Evolutionary conservation across 306 rosid genomes (phyloP).

Genomic region (Coriaria nepalensis): DNA sequence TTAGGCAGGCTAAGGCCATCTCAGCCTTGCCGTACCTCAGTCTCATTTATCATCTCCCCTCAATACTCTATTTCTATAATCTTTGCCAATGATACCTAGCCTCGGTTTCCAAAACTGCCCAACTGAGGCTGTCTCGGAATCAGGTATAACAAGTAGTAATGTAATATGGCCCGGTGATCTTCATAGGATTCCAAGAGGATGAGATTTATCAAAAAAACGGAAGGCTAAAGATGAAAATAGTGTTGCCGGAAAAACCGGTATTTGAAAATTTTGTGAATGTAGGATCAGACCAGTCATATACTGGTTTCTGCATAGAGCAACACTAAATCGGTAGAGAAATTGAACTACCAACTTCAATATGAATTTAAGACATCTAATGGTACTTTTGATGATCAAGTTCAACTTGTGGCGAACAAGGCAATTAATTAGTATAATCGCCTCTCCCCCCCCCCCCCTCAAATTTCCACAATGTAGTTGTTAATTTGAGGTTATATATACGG

Average conservation of each 20-base stretch:
- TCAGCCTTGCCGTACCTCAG: too few relatives aligned
- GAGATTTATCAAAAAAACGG: constrained; percentile 41
- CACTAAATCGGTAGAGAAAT: constrained; percentile 2
- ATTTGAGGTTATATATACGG: neutral
- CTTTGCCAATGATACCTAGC: too few relatives aligned
- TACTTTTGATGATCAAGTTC: constrained; percentile 30
- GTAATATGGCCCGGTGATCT: constrained; percentile 61
- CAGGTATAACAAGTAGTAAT: too few relatives aligned
- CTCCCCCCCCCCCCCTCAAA: too few relatives aligned
- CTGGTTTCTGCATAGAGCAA: constrained; percentile 48
- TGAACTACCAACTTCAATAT: constrained; percentile 36
- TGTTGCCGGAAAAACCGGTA: constrained; percentile 44
- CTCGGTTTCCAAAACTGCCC: too few relatives aligned
- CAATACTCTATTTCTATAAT: too few relatives aligned
- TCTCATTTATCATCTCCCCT: too few relatives aligned
- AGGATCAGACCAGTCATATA: constrained; percentile 11
- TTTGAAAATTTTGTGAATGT: constrained; percentile 51
- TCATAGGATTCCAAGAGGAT: constrained; percentile 34
- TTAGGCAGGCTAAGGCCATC: too few relatives aligned
- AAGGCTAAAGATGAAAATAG: constrained; percentile 36
- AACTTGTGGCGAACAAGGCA: constrained; percentile 44
- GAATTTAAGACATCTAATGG: constrained; percentile 21
- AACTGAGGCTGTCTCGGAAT: too few relatives aligned
- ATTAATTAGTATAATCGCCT: neutral
- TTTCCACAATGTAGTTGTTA: neutral